Conservation (phyloP, 371 early-diverging fungal species). For the Mortierella sp. region DNA sequence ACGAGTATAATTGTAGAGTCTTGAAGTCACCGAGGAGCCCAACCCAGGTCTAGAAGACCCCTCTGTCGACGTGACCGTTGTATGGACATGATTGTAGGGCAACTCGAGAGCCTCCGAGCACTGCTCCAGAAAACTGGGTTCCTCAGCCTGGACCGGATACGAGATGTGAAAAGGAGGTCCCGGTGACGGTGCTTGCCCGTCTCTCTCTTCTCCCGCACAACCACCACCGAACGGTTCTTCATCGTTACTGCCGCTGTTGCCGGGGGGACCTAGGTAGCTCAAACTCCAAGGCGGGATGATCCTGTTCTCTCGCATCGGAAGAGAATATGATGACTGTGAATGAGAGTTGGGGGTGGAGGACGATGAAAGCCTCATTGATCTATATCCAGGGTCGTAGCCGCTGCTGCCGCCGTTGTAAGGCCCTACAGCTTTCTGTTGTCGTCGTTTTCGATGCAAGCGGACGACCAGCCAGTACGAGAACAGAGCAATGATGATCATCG, state of each 20-base stretch:
- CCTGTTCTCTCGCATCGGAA: not conserved
- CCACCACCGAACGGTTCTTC: not conserved
- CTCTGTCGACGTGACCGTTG: too few relatives aligned
- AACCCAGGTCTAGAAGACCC: too few relatives aligned
- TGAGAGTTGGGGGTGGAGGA: not conserved
- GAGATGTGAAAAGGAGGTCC: not conserved
- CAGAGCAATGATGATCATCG: not conserved
- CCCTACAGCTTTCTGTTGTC: not conserved
- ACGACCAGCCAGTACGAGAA: not conserved
- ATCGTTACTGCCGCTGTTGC: not conserved
- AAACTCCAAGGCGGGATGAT: conserved; percentile 6
- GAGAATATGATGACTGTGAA: not conserved
- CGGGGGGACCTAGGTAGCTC: not conserved
- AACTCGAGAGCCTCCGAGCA: too few relatives aligned
- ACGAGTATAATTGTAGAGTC: too few relatives aligned
- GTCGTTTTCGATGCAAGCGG: not conserved
- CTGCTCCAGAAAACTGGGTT: not conserved
- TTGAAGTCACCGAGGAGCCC: too few relatives aligned
- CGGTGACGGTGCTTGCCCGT: not conserved
- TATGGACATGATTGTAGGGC: too few relatives aligned
- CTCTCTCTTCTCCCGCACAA: not conserved
- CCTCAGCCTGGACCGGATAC: not conserved
- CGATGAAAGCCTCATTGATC: not conserved
- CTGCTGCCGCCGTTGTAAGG: too few relatives aligned
- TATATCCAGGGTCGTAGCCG: not conserved